A percentile compares a stretch with the other conserved stretches of the same genome.
These are phyloP conservation scores for Dothistroma pini DNA, from an alignment of 2,329 filamentous ascomycete species.

Conservation along the genomic window DNA sequence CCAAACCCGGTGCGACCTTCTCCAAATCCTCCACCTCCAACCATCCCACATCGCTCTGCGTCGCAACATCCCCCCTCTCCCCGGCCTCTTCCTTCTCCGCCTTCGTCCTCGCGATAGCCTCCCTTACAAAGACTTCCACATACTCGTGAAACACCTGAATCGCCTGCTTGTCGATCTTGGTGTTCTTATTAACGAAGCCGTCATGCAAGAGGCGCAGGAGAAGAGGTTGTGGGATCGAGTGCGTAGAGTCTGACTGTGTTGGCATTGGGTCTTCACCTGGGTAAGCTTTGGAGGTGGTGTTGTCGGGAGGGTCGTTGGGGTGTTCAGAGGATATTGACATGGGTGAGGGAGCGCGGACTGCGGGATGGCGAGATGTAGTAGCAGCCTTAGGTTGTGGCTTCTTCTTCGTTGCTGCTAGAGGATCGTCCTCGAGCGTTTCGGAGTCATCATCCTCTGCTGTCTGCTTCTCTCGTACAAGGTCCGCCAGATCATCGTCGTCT, in stretches of 20 bases:
- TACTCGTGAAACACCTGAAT: constrained; percentile 77
- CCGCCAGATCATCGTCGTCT: constrained; percentile 14
- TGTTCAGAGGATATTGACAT: constrained; percentile 15
- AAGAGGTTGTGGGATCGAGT: constrained; percentile 66
- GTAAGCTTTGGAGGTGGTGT: not conserved
- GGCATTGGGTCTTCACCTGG: constrained; percentile 10
- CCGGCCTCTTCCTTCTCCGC: constrained; percentile 57
- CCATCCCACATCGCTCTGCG: constrained; percentile 27
- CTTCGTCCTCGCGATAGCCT: constrained; percentile 76
- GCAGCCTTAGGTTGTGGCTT: constrained; percentile 5
- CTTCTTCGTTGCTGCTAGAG: constrained; percentile 17
- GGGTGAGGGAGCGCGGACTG: constrained; percentile 14
- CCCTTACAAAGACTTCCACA: constrained; percentile 84
- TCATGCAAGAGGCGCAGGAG: constrained; percentile 74
- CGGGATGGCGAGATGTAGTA: constrained; percentile 14
- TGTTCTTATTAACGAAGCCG: constrained; percentile 67
- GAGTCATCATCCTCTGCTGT: constrained; percentile 12
- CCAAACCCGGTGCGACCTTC: constrained; percentile 76
- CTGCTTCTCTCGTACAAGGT: not conserved
- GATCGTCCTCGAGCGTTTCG: constrained; percentile 25
- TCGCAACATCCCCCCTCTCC: constrained; percentile 31
- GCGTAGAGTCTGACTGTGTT: constrained; percentile 25
- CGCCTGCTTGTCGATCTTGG: constrained; percentile 71
- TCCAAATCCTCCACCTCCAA: constrained; percentile 83
- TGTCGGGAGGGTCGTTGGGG: constrained; percentile 6